Evolutionary conservation across 257 asterid species (phyloP).

Genomic region (Solanum raphanifolium): DNA sequence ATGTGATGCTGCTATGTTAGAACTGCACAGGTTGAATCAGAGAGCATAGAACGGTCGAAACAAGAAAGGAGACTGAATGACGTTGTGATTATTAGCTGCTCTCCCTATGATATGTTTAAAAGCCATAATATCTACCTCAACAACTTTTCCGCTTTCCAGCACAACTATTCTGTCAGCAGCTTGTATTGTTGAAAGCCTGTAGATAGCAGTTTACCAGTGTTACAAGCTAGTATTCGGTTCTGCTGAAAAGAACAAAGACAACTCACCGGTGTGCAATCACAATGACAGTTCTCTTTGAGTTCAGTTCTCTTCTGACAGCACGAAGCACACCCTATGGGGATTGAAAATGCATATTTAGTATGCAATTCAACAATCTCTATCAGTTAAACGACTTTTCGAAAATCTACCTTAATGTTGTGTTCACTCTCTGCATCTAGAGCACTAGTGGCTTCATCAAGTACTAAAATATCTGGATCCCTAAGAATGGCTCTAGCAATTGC

Average conservation of each 20-base stretch:
- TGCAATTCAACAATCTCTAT: not conserved
- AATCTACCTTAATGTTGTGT: constrained; percentile 71
- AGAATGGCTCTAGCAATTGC: constrained; percentile 93
- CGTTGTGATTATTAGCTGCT: not conserved
- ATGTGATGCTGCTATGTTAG: not conserved
- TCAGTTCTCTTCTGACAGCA: constrained; percentile 42
- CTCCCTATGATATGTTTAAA: not conserved
- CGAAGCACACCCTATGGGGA: constrained; percentile 58
- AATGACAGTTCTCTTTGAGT: constrained; percentile 60
- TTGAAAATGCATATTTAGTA: constrained; percentile 4
- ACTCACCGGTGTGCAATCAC: constrained; percentile 82
- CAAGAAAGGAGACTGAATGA: not conserved
- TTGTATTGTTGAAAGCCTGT: constrained; percentile 87
- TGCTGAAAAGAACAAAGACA: not conserved
- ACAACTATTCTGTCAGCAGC: constrained; percentile 80
- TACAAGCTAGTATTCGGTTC: not conserved
- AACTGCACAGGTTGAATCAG: not conserved
- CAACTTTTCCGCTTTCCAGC: constrained; percentile 74
- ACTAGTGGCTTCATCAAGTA: constrained; percentile 97
- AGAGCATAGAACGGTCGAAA: not conserved
- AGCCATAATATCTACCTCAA: constrained; percentile 49
- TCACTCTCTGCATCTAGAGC: constrained; percentile 97
- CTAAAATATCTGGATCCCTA: constrained; percentile 77
- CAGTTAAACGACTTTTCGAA: not conserved
- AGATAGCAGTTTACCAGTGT: constrained; percentile 10